These are phyloP conservation scores for Hericium coralloides DNA, from an alignment of 768 basidiomycete genomes.

Conservation along the genomic window DNA sequence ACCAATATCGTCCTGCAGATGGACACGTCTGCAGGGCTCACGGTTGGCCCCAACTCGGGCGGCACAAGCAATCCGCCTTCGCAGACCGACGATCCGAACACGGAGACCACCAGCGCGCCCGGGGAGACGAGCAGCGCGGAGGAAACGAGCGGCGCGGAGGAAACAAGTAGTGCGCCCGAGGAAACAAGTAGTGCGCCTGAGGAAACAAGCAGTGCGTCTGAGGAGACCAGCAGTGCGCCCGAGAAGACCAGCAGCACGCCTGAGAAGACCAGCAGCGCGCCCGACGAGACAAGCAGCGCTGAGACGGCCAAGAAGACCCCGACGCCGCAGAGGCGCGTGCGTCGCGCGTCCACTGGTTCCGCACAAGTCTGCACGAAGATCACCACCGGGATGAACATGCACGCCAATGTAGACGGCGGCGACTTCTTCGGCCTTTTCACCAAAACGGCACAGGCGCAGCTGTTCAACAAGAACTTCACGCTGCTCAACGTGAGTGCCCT, in stretches of 20 bases:
- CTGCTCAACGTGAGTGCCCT: background rate
- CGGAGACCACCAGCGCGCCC: background rate
- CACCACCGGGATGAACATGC: background rate
- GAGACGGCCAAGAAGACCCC: background rate
- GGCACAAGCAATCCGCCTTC: background rate
- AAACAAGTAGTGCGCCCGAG: background rate
- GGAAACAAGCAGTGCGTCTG: background rate
- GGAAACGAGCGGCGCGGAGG: background rate
- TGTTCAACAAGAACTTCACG: background rate
- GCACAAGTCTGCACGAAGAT: background rate
- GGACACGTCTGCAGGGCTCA: background rate
- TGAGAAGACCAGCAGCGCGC: background rate
- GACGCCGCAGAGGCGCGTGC: background rate
- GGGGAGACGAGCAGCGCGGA: background rate
- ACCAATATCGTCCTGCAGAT: background rate
- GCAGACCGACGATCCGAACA: background rate
- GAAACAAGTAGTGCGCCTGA: background rate
- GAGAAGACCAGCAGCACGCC: background rate
- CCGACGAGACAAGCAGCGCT: too few species aligned
- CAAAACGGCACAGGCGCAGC: background rate
- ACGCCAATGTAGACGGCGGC: background rate
- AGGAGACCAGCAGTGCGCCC: background rate
- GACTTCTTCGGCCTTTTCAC: background rate
- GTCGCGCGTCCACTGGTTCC: background rate
- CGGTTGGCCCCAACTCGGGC: background rate